These are phyloP conservation scores for Coccomyxa subellipsoidea DNA, from an alignment of 163 green algal genomes.

Conservation along the genomic window DNA sequence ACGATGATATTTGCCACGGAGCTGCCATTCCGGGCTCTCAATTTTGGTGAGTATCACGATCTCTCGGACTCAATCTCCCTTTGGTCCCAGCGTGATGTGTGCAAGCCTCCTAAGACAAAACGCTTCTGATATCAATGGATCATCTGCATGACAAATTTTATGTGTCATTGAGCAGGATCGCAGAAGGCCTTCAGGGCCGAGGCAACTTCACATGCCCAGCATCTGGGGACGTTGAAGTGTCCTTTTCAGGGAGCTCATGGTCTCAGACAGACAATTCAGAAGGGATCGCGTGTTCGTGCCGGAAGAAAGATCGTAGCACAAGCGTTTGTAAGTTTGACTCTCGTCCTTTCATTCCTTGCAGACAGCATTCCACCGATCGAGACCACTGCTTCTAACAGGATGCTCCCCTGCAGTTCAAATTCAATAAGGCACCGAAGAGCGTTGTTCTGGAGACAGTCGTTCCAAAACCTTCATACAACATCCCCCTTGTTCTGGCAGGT, in stretches of 20 bases:
- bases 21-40: neutral
- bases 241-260: neutral
- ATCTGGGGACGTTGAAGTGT: neutral
- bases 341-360: neutral
- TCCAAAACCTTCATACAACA: constrained; percentile 39
- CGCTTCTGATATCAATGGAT: too few relatives aligned
- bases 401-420: neutral
- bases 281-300: neutral
- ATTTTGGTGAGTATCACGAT: neutral
- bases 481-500: constrained; percentile 32
- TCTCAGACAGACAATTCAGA: neutral
- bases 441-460: constrained; percentile 28
- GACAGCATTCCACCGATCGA: too few relatives aligned
- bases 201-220: neutral
- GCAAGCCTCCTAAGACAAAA: too few relatives aligned
- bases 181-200: neutral
- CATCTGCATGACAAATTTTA: too few relatives aligned
- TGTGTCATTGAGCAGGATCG: too few relatives aligned
- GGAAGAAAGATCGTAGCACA: neutral
- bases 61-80: neutral
- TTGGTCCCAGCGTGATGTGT: too few relatives aligned
- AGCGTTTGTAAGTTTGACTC: neutral
- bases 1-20: neutral
- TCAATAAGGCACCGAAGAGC: neutral
- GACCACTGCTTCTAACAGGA: too few relatives aligned